Base-by-base conservation (phyloP, 2,329 filamentous ascomycete species). In the Sordariomycetes sp. region DNA sequence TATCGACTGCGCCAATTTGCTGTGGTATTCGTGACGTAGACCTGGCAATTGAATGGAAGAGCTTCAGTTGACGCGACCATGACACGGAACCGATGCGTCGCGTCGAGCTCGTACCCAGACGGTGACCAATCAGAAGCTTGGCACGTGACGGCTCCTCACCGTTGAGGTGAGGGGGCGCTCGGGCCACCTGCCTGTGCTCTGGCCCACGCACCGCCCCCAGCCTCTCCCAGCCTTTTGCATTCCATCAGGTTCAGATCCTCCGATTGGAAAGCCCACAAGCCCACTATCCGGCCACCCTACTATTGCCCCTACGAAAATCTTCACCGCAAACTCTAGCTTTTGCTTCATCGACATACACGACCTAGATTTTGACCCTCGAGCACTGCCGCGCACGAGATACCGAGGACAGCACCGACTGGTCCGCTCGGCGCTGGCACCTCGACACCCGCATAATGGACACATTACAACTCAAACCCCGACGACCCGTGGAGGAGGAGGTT, bases 401-500 rank as follows among this genome's bases (percentile, higher is more conserved):
- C 16, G 18, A 16, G 29, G 29, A 12, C 17, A n/a, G n/a, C 19
- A 12, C 26, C 31, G 14, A 25, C 31, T 21, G 24, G 31, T 14
- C 16, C 20, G 25, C 33, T 21, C 33, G 19, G 11, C 33, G 33
- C 33, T 18, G 33, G 18, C 15, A 24, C 16, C 27, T 26, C 18
- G 23, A 37, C 17, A 48, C 21, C 15, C 33, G 14, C 48, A 48
- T 46, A 39, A 78, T 81, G 68, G 73, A 74, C 33, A 58, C 68
- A 28, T 50, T 74, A 49, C 66, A 64, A 45, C 56, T 74, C 26
- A 74, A 73, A 52, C 59, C 62, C 27, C 61, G 69, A 35, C 62
- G 62, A 41, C 64, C 74, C 31, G 69, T 73, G 46, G 68, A 72
- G 53, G 72, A 75, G 39, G 61, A 66, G 14, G 70, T 88, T 43